Conservation (phyloP, 768 basidiomycete genomes). For the Leccinum obscurum region DNA sequence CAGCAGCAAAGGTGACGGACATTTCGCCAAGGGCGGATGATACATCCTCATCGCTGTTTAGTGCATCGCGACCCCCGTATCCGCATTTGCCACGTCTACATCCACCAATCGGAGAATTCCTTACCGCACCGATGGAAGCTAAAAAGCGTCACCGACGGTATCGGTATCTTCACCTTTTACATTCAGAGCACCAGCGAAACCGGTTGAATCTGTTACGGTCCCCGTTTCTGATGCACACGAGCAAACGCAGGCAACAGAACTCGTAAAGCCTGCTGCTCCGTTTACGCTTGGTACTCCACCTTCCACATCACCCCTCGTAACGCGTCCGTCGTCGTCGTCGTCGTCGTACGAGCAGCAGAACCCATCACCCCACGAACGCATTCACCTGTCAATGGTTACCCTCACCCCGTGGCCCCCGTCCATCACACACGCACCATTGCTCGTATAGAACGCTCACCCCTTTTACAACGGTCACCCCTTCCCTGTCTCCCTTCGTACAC, state of each 20-base stretch:
- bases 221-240: slow-evolving; percentile 11
- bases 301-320: background rate
- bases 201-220: slow-evolving; percentile 20
- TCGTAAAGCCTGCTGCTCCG: slow-evolving; percentile 7
- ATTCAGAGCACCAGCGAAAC: slow-evolving; percentile 28
- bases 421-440: no score
- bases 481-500: no score
- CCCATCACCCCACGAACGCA: no score
- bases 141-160: slow-evolving; percentile 14
- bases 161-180: slow-evolving; percentile 24
- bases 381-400: no score
- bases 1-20: no score
- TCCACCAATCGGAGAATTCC: slow-evolving; percentile 11
- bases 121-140: slow-evolving; percentile 17
- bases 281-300: slow-evolving; percentile 29
- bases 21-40: slow-evolving; percentile 7
- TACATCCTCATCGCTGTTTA: slow-evolving; percentile 13
- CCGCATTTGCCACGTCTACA: slow-evolving; percentile 7
- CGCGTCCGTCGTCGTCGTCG: no score
- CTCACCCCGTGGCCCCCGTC: no score
- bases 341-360: no score
- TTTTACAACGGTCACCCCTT: no score
- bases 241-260: slow-evolving; percentile 7
- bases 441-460: no score
- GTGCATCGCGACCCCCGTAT: slow-evolving; percentile 6